Percentiles rank a stretch among this genome's conserved stretches.
These are phyloP conservation scores for Syzygium jambos DNA, from an alignment of 345 rosid species.

Conservation along the genomic window DNA sequence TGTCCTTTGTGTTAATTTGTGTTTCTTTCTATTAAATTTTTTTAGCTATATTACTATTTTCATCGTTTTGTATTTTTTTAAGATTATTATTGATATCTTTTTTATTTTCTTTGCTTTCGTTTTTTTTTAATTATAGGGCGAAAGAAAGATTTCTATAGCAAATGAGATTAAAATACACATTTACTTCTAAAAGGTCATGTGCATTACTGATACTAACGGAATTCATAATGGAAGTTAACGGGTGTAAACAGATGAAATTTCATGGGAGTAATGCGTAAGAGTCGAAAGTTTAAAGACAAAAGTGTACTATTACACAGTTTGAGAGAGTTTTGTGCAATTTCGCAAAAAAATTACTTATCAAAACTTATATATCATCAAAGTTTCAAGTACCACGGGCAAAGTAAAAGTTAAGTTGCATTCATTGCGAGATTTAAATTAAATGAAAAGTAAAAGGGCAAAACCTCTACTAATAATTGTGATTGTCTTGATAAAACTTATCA, in stretches of 20 bases:
- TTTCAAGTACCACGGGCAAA: background rate
- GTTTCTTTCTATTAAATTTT: background rate
- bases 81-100: background rate
- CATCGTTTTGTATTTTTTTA: background rate
- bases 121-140: background rate
- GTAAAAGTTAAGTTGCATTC: background rate
- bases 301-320: no score
- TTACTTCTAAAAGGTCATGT: background rate
- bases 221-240: fast-evolving
- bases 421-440: background rate
- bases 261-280: background rate
- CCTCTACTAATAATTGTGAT: background rate
- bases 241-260: no score
- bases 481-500: fast-evolving
- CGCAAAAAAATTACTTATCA: background rate
- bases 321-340: background rate
- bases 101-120: background rate
- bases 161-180: background rate
- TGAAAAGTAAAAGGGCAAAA: background rate
- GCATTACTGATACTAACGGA: background rate
- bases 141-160: background rate
- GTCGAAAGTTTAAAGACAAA: no score
- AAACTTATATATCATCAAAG: background rate
- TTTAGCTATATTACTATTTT: no score
- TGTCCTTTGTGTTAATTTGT: background rate